Evolutionary conservation across 1,284 basidiomycete species (phyloP), one percentile per base, ranked within the genome.

Genomic region (Inonotus obliquus): DNA sequence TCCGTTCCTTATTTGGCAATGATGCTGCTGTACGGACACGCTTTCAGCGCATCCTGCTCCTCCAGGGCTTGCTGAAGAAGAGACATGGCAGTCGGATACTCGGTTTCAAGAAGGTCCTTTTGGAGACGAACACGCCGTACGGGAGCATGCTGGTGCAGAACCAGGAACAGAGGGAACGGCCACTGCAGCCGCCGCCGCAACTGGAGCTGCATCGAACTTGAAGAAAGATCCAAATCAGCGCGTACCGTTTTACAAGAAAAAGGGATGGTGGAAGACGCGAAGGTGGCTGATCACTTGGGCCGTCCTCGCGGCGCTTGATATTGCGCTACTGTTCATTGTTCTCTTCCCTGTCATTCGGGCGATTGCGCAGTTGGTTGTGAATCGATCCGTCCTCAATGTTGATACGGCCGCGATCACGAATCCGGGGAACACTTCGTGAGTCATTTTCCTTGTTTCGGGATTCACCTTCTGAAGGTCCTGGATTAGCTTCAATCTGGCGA

Each of bases 301-400:
- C 56, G 63, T 79, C 27, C 67, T 61, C 1, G 63, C 77, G 17
- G 76, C 80, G 7, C 67, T 88, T 17, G 80, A 75, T 45, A 86
- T 89, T 58, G 82, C 78, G 11, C 70, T 88, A 19, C 70, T 89
- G 7, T 88, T 89, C 72, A 80, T 88, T 62, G 57, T 87, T 27
- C 71, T 87, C 23, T 89, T 81, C 69, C 86, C 86, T 4, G 82
- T 89, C 61, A 75, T 89, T 59, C 77, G 74, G 54, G 86, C 86
- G 44, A 84, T 88, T 63, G 77, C 81, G 32, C 85, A 87, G 65
- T 77, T 82, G 32, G 78, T 87, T 29, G 78, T 88, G 27, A 82
- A 86, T 64, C 75, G 77, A 49, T 74, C 79, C 39, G 76, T 76
- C 14, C 72, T 89, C 44, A 75, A 82, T 57, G 74, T 89, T 44